Base-by-base conservation (phyloP, 768 basidiomycete genomes). In the Suillus bovinus region DNA sequence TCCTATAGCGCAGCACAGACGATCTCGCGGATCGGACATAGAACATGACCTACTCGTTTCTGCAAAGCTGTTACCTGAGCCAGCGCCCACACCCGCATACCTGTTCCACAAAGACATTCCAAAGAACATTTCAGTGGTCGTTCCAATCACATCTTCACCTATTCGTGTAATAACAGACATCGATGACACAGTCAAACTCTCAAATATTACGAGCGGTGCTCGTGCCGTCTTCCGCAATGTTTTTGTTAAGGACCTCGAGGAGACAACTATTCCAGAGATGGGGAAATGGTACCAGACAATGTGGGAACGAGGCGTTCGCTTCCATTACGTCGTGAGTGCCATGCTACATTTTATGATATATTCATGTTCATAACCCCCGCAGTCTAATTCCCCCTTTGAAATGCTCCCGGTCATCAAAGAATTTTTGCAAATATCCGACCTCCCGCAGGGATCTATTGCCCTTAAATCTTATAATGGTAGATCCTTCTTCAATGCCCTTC, bases 301-400 rank as follows among this genome's bases (percentile, higher is more conserved):
- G 84, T 90, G 86, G 85, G 75, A 72, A 27, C 77, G 77, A 22
- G 94, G 94, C 1, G 90, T 88, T 10, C 74, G 86, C 59, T 96
- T 94, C 72, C 93, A 95, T 70, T 96, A 94, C 72, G 93, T 96
- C 57, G 93, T 94, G 66, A 72, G 91, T 84, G 24, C 22, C 44
- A 27, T 60, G 3, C 31, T 11, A 8, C 34, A 29, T 33, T n/a
- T 20, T 39, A 24, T 27, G 11, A 46, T 5, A 38, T 1, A 9
- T 16, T 24, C 14, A n/a, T 54, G 29, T 63, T 69, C 47, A 67
- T 33, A 34, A 60, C 47, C n/a, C 27, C 42, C 60, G 14, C 57
- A 92, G 92, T 94, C 93, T 17, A 98, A 98, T 71, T 88, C 89
- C 0, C 96, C 96, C 0, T 91, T 87, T 65, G 93, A 94, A 69